Percentiles rank a stretch among this genome's conserved stretches.
These are phyloP conservation scores for Pyrrhoderma noxium DNA, from an alignment of 1,284 basidiomycete species.

Conservation along the genomic window DNA sequence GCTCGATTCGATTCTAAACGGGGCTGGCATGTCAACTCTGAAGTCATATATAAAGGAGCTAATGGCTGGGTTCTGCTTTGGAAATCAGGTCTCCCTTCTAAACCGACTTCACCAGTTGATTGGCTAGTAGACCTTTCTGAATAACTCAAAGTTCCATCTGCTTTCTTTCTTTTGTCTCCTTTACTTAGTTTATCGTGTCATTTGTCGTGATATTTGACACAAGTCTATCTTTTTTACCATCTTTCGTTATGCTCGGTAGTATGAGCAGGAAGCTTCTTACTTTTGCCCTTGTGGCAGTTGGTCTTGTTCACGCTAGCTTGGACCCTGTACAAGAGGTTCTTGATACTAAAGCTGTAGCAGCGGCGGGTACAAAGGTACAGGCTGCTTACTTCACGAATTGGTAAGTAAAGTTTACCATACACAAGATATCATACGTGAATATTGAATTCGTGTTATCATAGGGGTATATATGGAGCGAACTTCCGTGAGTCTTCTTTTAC, in stretches of 20 bases:
- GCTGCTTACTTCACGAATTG: slow-evolving; percentile 66
- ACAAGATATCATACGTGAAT: background rate
- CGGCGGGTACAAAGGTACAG: slow-evolving; percentile 34
- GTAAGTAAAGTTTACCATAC: slow-evolving; percentile 23
- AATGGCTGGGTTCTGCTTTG: no score
- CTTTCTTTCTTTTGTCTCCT: no score
- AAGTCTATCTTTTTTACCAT: background rate
- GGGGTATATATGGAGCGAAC: slow-evolving; percentile 80
- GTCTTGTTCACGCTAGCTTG: background rate
- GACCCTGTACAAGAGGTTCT: slow-evolving; percentile 30
- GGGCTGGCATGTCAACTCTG: no score
- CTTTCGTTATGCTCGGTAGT: background rate
- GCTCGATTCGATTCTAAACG: no score
- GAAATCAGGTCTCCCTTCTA: no score
- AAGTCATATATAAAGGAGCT: no score
- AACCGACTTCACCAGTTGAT: no score
- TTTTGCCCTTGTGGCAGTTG: slow-evolving; percentile 3
- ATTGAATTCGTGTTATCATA: slow-evolving; percentile 25
- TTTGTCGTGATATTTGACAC: no score
- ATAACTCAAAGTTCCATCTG: no score
- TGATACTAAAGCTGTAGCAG: slow-evolving; percentile 37
- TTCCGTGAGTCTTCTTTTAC: slow-evolving; percentile 45
- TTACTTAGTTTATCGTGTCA: no score
- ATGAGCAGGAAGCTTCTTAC: background rate
- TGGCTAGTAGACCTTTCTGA: no score